These are phyloP conservation scores for Nectriaceae sp. DNA, from an alignment of 2,329 filamentous ascomycete genomes.

Conservation along the genomic window DNA sequence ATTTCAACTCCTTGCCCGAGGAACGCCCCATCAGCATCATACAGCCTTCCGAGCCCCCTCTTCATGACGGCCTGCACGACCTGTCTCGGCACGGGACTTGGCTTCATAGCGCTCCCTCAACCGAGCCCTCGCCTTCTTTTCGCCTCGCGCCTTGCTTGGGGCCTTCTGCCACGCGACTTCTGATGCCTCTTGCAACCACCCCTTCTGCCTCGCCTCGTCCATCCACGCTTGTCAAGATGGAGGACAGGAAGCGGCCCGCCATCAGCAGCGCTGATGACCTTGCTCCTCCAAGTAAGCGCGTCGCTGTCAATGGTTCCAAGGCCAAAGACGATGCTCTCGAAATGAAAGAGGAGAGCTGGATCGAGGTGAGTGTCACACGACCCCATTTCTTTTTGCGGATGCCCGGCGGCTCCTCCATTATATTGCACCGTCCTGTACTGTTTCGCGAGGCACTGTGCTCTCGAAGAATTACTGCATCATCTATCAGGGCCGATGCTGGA, in stretches of 20 bases:
- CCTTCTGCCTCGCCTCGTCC: slow-evolving; percentile 70
- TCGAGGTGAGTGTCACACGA: slow-evolving; percentile 62
- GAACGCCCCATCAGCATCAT: slow-evolving; percentile 36
- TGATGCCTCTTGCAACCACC: slow-evolving; percentile 85
- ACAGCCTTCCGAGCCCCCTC: slow-evolving; percentile 32
- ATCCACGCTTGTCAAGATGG: slow-evolving; percentile 92
- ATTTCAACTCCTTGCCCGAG: slow-evolving; percentile 45
- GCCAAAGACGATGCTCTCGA: slow-evolving; percentile 57
- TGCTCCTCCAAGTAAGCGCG: slow-evolving; percentile 87
- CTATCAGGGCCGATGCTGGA: slow-evolving; percentile 32
- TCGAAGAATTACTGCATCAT: slow-evolving; percentile 27
- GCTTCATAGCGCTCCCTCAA: slow-evolving; percentile 33
- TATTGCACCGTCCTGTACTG: slow-evolving; percentile 9
- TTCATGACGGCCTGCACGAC: slow-evolving; percentile 39
- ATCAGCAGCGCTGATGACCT: slow-evolving; percentile 77
- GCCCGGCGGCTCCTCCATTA: slow-evolving; percentile 12
- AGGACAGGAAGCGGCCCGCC: slow-evolving; percentile 97
- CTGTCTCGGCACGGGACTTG: slow-evolving; percentile 36
- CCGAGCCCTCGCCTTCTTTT: slow-evolving; percentile 30
- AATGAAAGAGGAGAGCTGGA: slow-evolving; percentile 61
- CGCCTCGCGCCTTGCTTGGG: slow-evolving; percentile 44
- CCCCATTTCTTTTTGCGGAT: slow-evolving; percentile 25
- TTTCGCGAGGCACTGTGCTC: slow-evolving; percentile 12
- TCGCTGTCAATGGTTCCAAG: slow-evolving; percentile 79
- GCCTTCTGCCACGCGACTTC: slow-evolving; percentile 48